Conservation (phyloP, 2,329 filamentous ascomycete species). For the Pseudocercospora vitis region DNA sequence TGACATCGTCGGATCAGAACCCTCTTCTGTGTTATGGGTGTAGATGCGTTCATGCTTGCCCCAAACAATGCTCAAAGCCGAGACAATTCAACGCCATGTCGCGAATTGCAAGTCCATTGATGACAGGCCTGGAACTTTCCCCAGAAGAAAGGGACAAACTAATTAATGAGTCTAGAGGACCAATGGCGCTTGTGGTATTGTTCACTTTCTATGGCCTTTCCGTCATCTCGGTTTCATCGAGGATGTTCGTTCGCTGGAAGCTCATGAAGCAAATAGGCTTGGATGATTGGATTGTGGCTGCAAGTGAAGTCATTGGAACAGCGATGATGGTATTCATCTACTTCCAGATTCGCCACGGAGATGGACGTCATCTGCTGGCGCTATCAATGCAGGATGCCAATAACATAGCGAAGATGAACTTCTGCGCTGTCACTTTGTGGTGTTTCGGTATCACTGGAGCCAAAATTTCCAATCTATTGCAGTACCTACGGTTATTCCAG, state of each 20-base stretch:
- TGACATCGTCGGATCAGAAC: too few relatives aligned
- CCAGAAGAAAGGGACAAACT: constrained; percentile 11
- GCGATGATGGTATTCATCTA: constrained; percentile 6
- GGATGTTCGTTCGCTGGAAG: constrained; percentile 9
- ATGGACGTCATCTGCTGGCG: constrained; percentile 11
- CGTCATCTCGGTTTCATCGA: constrained; percentile 7
- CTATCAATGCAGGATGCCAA: constrained; percentile 7
- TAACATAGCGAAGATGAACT: constrained; percentile 12
- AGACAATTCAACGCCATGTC: background rate
- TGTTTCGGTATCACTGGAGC: constrained; percentile 7
- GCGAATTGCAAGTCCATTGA: constrained; percentile 1
- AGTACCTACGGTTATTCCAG: constrained; percentile 14
- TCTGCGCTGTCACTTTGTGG: constrained; percentile 10
- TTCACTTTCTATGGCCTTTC: constrained; percentile 18
- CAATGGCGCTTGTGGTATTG: constrained; percentile 10
- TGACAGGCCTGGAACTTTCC: constrained; percentile 2
- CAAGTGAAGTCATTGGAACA: constrained; percentile 13
- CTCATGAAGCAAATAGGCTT: background rate
- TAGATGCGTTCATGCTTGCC: background rate
- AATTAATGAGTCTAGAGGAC: constrained; percentile 8
- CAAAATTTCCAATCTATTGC: constrained; percentile 17
- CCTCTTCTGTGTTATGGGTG: too few relatives aligned
- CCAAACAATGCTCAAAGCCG: background rate
- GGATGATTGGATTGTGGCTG: constrained; percentile 18
- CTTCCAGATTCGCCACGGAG: constrained; percentile 10